Base-by-base conservation (phyloP, 768 basidiomycete genomes). In the Wakefieldia striispora region DNA sequence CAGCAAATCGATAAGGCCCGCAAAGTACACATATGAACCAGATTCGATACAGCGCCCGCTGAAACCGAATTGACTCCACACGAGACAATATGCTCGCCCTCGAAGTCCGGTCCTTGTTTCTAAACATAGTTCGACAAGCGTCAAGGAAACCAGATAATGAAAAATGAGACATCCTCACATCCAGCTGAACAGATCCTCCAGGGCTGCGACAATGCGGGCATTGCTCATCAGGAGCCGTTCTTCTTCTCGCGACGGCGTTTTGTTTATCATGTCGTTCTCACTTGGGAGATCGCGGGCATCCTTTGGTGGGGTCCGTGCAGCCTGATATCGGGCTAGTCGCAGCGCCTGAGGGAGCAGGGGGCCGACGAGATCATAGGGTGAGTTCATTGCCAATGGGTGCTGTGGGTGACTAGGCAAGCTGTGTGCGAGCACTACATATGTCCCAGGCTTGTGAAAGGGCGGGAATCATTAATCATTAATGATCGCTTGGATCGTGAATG, bases 141-240 rank as follows among this genome's bases (percentile, higher is more conserved):
- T 4, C 29, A 34, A 35, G 35, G 50, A 13, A 36, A 45, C 24
- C 21, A 14, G 12, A 4, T 3, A 6, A 13, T 26, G 19, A 9
- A 21, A 9, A 12, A 14, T 29, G 31, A 38, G 12, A 43, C 17
- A 29, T 13, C 9, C 43, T 43, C 19, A 55, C 58, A 39, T 53
- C 59, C 45, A 61, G 13, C 52, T 57, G n/a, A 54, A 57, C 14
- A 58, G n/a, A 39, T 61, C 49, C 19, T 61, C 59, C 23, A 61
- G 34, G 3, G 43, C 35, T 20, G 48, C 51, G 7, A 57, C 55
- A n/a, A 58, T 49, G 6, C 17, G 24, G 13, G 24, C 45, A 17
- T 53, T 57, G 2, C 43, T 47, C 23, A 14, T 8, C 37, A 55
- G 40, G 13, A 55, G 34, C 3, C 51, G 49, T 26, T 61, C 47